These are phyloP conservation scores for Alternaria ventricosa DNA, from an alignment of 2,329 filamentous ascomycete genomes.

Conservation along the genomic window DNA sequence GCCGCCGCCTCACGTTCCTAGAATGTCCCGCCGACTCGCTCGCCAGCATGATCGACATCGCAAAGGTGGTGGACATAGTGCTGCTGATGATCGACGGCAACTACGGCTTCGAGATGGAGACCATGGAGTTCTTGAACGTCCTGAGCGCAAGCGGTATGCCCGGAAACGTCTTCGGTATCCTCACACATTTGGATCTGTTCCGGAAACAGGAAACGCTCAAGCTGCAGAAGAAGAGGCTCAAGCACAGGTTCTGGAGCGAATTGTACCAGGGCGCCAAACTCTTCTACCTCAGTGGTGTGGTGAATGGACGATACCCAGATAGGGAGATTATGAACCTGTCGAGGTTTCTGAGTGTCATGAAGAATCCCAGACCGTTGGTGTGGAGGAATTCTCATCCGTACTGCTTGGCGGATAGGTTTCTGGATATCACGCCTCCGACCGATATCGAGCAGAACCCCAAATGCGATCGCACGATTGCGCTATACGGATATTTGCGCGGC, in stretches of 20 bases:
- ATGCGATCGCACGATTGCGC: constrained; percentile 86
- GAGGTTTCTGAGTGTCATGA: constrained; percentile 97
- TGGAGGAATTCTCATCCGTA: constrained; percentile 98
- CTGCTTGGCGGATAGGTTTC: constrained; percentile 88
- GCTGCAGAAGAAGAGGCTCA: constrained; percentile 93
- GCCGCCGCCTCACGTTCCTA: constrained; percentile 90
- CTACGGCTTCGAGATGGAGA: constrained; percentile 99
- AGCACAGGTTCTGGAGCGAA: constrained; percentile 96
- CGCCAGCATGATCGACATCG: constrained; percentile 94
- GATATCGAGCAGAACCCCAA: constrained; percentile 86
- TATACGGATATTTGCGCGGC: constrained; percentile 92
- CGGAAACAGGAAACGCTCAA: constrained; percentile 90
- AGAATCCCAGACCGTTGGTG: constrained; percentile 93
- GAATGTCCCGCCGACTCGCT: constrained; percentile 95
- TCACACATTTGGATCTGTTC: constrained; percentile 96
- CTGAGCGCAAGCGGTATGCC: constrained; percentile 96
- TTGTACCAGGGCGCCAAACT: constrained; percentile 96
- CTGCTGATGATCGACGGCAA: constrained; percentile 98
- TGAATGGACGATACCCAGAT: constrained; percentile 96
- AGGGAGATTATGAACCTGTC: constrained; percentile 95
- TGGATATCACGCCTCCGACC: constrained; percentile 93
- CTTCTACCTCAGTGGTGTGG: constrained; percentile 94
- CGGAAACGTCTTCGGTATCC: constrained; percentile 95
- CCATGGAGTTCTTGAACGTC: constrained; percentile 98
- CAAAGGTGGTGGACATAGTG: constrained; percentile 97